Conservation (phyloP, 1,284 basidiomycete species). For the Leucoagaricus sp. region DNA sequence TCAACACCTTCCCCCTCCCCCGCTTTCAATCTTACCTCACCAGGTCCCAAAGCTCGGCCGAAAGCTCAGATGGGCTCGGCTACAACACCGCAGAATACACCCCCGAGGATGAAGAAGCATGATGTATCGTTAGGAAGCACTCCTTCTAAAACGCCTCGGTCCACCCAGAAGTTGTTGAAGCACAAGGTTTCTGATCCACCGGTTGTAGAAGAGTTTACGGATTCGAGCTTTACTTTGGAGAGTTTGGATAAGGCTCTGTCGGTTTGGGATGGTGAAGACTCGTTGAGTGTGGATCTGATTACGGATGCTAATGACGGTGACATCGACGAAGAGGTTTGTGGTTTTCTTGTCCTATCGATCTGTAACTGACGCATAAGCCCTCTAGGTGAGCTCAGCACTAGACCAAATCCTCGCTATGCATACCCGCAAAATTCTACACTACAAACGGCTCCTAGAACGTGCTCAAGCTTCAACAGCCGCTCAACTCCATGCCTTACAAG, state of each 20-base stretch:
- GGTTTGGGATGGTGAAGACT: conserved; percentile 37
- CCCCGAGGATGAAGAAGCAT: conserved; percentile 2
- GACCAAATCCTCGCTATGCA: conserved; percentile 58
- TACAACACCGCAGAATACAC: conserved; percentile 15
- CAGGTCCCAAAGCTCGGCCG: conserved; percentile 32
- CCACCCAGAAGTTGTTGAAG: not conserved
- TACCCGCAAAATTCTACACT: conserved; percentile 64
- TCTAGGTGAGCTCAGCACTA: conserved; percentile 61
- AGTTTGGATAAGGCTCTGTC: conserved; percentile 27
- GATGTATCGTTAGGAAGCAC: conserved; percentile 10
- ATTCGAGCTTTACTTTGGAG: conserved; percentile 26
- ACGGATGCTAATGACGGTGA: conserved; percentile 67
- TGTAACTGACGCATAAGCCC: not conserved
- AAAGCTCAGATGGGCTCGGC: conserved; percentile 7
- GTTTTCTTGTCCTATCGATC: not conserved
- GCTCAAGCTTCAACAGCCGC: conserved; percentile 74
- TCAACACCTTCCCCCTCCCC: conserved; percentile 23
- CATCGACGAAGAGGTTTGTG: conserved; percentile 63
- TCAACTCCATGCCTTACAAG: conserved; percentile 78
- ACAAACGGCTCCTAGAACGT: conserved; percentile 75
- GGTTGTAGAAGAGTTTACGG: conserved; percentile 16
- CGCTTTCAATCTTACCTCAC: conserved; percentile 32
- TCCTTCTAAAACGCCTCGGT: conserved; percentile 22
- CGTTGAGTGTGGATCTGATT: conserved; percentile 61
- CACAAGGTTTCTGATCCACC: conserved; percentile 13